Conservation (phyloP, 106 monocot genomes). For the Apostasia shenzhenica region DNA sequence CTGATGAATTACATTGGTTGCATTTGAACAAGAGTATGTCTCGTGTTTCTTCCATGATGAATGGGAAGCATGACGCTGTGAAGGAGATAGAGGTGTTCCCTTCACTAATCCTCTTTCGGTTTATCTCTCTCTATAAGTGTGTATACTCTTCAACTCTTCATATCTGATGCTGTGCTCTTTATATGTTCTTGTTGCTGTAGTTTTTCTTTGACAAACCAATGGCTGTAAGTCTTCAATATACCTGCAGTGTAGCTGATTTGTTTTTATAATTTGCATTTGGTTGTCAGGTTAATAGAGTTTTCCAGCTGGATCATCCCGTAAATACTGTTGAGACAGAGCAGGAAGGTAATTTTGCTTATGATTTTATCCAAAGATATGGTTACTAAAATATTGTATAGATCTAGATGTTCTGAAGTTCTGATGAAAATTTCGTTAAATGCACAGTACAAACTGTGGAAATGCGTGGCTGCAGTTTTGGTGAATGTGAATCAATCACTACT, state of each 20-base stretch:
- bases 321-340: not conserved
- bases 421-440: slow-evolving; percentile 19
- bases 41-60: slow-evolving; percentile 85
- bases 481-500: slow-evolving; percentile 2
- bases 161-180: too few species aligned
- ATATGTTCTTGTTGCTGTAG: not conserved
- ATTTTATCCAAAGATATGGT: not conserved
- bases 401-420: not conserved
- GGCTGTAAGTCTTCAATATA: not conserved
- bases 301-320: slow-evolving; percentile 17
- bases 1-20: slow-evolving; percentile 82
- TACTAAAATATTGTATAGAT: not conserved
- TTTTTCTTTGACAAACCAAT: not conserved
- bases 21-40: slow-evolving; percentile 83
- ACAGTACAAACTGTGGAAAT: not conserved
- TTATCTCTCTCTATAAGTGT: not conserved
- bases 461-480: slow-evolving; percentile 3
- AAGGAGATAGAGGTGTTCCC: slow-evolving; percentile 59
- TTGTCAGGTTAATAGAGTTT: slow-evolving; percentile 48
- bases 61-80: slow-evolving; percentile 76
- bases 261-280: not conserved
- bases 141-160: too few species aligned
- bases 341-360: not conserved
- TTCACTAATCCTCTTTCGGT: not conserved
- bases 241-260: not conserved